Base-by-base conservation (phyloP, 2,329 filamentous ascomycete genomes). In the Beauveria rudraprayagi region DNA sequence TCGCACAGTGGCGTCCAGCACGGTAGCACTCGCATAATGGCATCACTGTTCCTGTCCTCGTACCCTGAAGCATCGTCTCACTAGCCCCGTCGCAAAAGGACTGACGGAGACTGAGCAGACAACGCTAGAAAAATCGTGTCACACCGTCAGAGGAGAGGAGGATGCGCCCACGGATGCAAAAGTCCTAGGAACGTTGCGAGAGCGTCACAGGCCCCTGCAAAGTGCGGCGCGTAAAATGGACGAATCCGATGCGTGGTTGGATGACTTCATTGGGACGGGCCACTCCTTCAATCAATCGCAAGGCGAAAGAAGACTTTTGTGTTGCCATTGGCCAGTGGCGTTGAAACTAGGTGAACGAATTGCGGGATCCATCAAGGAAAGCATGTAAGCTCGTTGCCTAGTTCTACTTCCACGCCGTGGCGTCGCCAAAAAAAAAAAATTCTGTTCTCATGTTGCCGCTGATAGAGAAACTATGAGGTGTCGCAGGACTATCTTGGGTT, bases 231-330 rank as follows among this genome's bases (percentile, higher is more conserved):
- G 60, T 61, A 59, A 57, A 48, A 22, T 24, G 16, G 41, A 62
- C 50, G 55, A 28, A n/a, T 5, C 5, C 37, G 56, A 48, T 53
- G 30, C 30, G 43, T 62, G 61, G 61, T 62, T 60, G 61, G 61
- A 56, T 56, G 61, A 40, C 56, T 56, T 46, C 22, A 19, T 51
- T 41, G 40, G 43, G 50, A n/a, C 22, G 51, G 50, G 26, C 51
- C 56, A 60, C 56, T 62, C 10, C n/a, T 56, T 56, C 52, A 46
- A 62, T 62, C 56, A 51, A 60, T 62, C 50, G 56, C 43, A 37
- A 56, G n/a, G 47, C 56, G 22, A 14, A 28, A 55, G 26, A 28
- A 30, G 30, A 26, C 44, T 41, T 56, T 43, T 37, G 56, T 52
- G 30, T 44, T 48, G 14, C 56, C 56, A 62, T 62, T 62, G 61